phyloP scores from a whole-genome alignment of 257 asterid genomes.

The Solanum paucissectum region DNA sequence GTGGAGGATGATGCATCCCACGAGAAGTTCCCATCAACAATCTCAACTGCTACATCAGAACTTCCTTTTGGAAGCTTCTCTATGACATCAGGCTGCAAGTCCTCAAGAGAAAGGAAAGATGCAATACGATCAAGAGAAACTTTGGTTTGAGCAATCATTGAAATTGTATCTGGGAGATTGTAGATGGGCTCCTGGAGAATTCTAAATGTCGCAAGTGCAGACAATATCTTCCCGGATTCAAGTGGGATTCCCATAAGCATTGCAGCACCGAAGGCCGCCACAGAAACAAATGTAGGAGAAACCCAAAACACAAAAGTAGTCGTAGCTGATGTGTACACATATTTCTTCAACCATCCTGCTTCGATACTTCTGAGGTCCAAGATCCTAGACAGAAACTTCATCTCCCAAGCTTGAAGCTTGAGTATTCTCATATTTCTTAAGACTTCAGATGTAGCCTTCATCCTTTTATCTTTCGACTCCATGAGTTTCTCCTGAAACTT shows the following conservation, averaged over 20 bases:
- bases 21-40: slow-evolving; percentile 53
- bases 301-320: slow-evolving; percentile 59
- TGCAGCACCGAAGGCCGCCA: slow-evolving; percentile 62
- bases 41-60: slow-evolving; percentile 48
- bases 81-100: slow-evolving; percentile 40
- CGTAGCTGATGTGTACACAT: slow-evolving; percentile 39
- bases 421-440: slow-evolving; percentile 90
- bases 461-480: slow-evolving; percentile 76
- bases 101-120: slow-evolving; percentile 71
- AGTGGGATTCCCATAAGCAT: slow-evolving; percentile 71
- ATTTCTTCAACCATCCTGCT: slow-evolving; percentile 61
- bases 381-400: slow-evolving; percentile 64
- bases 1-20: slow-evolving; percentile 51
- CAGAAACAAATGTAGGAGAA: slow-evolving; percentile 76
- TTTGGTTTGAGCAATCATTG: slow-evolving; percentile 83
- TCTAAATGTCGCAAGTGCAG: slow-evolving; percentile 84
- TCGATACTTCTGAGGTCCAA: slow-evolving; percentile 46
- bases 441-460: slow-evolving; percentile 86
- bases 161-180: slow-evolving; percentile 65
- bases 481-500: slow-evolving; percentile 60
- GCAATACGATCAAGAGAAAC: slow-evolving; percentile 90
- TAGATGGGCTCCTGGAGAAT: slow-evolving; percentile 86
- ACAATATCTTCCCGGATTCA: slow-evolving; percentile 75
- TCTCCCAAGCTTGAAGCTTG: slow-evolving; percentile 93
- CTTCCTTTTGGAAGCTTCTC: slow-evolving; percentile 45